A percentile compares a stretch with the other conserved stretches of the same genome.
Evolutionary conservation across 2,329 filamentous ascomycete species (phyloP).

Genomic region (Penicillium digitatum): DNA sequence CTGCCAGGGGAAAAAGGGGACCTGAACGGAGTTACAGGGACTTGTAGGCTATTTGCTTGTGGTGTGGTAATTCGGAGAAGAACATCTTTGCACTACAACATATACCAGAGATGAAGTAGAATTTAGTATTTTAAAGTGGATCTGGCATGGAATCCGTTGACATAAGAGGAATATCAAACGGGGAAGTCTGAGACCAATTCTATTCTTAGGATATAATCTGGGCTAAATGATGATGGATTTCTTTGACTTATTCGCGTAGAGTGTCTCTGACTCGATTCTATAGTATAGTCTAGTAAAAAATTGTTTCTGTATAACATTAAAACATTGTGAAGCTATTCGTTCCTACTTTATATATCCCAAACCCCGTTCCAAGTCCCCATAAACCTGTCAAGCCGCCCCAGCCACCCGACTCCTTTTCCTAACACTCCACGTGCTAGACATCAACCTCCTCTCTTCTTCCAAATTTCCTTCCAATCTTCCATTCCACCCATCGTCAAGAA

Average conservation of each 20-base stretch:
- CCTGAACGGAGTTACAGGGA: neutral
- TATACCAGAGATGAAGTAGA: neutral
- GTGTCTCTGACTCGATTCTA: neutral
- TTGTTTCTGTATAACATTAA: neutral
- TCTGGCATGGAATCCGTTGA: neutral
- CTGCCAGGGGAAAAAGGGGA: slow-evolving; percentile 3
- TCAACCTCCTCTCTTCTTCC: slow-evolving; percentile 7
- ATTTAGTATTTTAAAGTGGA: neutral
- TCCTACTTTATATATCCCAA: too few relatives aligned
- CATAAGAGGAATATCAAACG: neutral
- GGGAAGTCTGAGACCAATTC: neutral
- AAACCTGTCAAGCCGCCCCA: slow-evolving; percentile 6
- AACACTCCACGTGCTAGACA: slow-evolving; percentile 7
- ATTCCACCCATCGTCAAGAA: neutral
- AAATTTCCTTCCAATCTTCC: slow-evolving; percentile 2
- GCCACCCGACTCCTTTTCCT: slow-evolving; percentile 11
- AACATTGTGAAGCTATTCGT: too few relatives aligned
- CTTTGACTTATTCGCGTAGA: too few relatives aligned
- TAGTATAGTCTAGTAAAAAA: neutral
- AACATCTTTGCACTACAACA: neutral
- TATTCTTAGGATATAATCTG: neutral
- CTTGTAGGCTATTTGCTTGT: neutral
- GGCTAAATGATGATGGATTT: neutral
- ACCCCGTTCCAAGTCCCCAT: neutral
- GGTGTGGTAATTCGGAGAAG: neutral